A percentile compares a stretch with the other conserved stretches of the same genome.
phyloP scores from a whole-genome alignment of 1,284 basidiomycete species.

The Naganishia sp. region DNA sequence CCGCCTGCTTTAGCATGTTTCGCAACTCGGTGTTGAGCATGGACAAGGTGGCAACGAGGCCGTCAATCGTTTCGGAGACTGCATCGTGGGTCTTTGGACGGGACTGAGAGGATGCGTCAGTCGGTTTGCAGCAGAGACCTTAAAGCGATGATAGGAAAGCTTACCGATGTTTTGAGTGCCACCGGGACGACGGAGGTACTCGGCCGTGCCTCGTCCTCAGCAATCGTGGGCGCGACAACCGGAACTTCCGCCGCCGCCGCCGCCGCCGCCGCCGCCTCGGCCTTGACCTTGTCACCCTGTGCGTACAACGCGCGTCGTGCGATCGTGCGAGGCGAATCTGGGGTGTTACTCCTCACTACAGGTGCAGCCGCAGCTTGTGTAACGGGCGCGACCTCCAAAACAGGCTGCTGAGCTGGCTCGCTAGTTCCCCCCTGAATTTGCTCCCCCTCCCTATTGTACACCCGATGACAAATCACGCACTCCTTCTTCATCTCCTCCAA shows the following conservation, averaged over 20 bases:
- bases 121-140: no score
- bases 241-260: neutral
- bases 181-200: no score
- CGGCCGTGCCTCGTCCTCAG: no score
- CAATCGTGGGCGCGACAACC: neutral
- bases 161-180: no score
- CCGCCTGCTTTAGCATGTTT: constrained; percentile 18
- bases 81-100: constrained; percentile 1
- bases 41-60: constrained; percentile 6
- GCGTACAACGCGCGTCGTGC: constrained; percentile 15
- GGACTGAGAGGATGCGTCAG: neutral
- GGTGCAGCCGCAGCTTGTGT: neutral
- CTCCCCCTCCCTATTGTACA: constrained; percentile 29
- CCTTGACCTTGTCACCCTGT: constrained; percentile 1
- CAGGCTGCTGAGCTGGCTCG: neutral
- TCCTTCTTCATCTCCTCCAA: constrained; percentile 27
- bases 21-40: constrained; percentile 17
- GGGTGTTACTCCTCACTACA: neutral
- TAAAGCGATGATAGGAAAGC: no score
- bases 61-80: constrained; percentile 8
- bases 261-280: constrained; percentile 4
- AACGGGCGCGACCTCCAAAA: neutral
- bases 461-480: constrained; percentile 32
- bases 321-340: constrained; percentile 13
- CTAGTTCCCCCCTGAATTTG: constrained; percentile 17